Evolutionary conservation across 495 filamentous ascomycete genomes (phyloP).

Genomic region (Hyphodiscus hymeniophilus): DNA sequence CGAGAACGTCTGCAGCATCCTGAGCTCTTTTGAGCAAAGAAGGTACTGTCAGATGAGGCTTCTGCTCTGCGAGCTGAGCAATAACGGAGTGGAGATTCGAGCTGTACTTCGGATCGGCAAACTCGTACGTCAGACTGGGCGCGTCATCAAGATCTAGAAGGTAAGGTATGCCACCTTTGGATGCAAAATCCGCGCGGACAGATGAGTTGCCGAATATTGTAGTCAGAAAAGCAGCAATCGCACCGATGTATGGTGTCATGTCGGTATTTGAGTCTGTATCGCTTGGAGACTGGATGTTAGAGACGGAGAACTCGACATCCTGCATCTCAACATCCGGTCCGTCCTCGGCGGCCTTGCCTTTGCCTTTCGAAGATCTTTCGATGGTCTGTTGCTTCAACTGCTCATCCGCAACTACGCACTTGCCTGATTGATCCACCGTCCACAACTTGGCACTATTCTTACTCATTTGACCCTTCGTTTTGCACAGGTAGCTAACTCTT

Average conservation of each 20-base stretch:
- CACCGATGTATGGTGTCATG: slow-evolving; percentile 61
- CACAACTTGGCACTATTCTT: slow-evolving; percentile 77
- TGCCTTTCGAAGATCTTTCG: slow-evolving; percentile 24
- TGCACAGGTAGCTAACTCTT: slow-evolving; percentile 62
- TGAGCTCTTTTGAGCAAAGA: slow-evolving; percentile 70
- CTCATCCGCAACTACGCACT: slow-evolving; percentile 41
- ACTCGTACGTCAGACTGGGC: slow-evolving; percentile 68
- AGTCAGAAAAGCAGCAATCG: slow-evolving; percentile 64
- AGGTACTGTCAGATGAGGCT: slow-evolving; percentile 72
- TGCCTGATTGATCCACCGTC: slow-evolving; percentile 40
- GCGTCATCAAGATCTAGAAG: slow-evolving; percentile 78
- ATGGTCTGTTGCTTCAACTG: slow-evolving; percentile 20
- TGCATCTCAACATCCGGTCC: slow-evolving; percentile 51
- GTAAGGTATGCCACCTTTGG: slow-evolving; percentile 70
- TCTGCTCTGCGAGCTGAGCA: slow-evolving; percentile 71
- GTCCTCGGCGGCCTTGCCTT: slow-evolving; percentile 29
- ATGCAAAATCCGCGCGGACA: slow-evolving; percentile 68
- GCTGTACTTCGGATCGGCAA: slow-evolving; percentile 55
- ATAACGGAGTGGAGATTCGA: slow-evolving; percentile 65
- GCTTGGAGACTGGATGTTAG: not conserved
- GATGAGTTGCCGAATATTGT: slow-evolving; percentile 69
- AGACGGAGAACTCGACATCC: slow-evolving; percentile 30
- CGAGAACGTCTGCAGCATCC: slow-evolving; percentile 53
- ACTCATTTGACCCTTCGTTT: slow-evolving; percentile 51
- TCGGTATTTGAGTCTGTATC: not conserved